Base-by-base conservation (phyloP, 1,284 basidiomycete species). In the Austropuccinia psidii region DNA sequence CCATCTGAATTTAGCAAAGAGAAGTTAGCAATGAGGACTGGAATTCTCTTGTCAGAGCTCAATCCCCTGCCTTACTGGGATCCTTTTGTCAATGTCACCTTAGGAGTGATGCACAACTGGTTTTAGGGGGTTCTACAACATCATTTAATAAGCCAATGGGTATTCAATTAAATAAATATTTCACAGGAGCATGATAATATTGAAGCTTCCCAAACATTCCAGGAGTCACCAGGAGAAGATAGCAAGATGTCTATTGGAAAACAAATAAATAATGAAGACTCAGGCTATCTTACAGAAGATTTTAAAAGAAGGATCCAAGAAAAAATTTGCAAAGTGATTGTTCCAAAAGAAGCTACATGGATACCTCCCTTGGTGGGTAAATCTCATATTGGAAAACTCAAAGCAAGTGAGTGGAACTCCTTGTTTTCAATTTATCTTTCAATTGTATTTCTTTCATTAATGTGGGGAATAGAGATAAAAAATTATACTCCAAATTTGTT, bases 321-420 rank as follows among this genome's bases (percentile, higher is more conserved):
- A 1, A 21, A n/a, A 15, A 37, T 58, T 24, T 7, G 37, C 62
- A 55, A 45, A 45, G 67, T 74, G 17, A 29, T 62, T 58, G 67
- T 76, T 5, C 74, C 75, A 13, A 64, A 29, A 27, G 70, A 60
- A 43, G 35, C 67, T 29, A 68, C 75, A 65, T 57, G 54, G 31
- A 57, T 75, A 27, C 74, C 75, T 21, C 31, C 6, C 4, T 57
- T 57, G 9, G 33, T 75, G 21, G 75, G 75, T 19, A 62, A 49
- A 17, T 41, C 75, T 24, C 65, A 54, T 3, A 67, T 73, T 52
- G 74, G 74, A 6, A 76, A 76, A 27, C 37, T 76, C 29, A 76
- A 76, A 29, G 75, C 74, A 50, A 75, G 72, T 64, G 65, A 69
- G 39, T 76, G 68, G 50, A 57, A 75, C 31, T 49, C 75, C 2